Evolutionary conservation across 768 basidiomycete genomes (phyloP).

Genomic region (Glaciozyma martinii): DNA sequence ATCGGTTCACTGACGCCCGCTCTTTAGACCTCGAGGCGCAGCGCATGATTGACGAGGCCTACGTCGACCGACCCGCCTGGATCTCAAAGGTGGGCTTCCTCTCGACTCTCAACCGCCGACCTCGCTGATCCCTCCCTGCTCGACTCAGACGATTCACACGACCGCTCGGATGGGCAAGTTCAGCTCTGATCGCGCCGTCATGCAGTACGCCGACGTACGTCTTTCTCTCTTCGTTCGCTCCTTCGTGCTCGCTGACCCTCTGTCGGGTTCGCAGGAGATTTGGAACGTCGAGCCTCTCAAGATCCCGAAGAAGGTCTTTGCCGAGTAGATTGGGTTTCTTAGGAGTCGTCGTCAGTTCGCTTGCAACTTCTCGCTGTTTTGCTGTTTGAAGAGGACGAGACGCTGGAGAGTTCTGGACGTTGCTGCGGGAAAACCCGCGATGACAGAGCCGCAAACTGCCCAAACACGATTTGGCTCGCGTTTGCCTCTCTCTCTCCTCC

Average conservation of each 20-base stretch:
- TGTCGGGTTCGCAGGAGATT: conserved; percentile 13
- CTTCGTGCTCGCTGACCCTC: neutral
- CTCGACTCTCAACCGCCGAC: conserved; percentile 43
- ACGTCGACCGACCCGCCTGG: conserved; percentile 76
- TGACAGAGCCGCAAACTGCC: too few relatives aligned
- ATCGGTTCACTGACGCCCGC: neutral
- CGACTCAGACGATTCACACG: conserved; percentile 33
- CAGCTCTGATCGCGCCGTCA: conserved; percentile 86
- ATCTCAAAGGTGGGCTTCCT: conserved; percentile 76
- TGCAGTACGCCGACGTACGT: conserved; percentile 68
- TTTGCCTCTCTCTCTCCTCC: too few relatives aligned
- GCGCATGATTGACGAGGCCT: conserved; percentile 78
- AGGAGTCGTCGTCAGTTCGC: too few relatives aligned
- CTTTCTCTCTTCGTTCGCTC: neutral
- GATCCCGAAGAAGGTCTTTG: conserved; percentile 11
- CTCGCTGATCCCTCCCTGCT: neutral
- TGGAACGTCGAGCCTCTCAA: conserved; percentile 33
- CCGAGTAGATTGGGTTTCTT: too few relatives aligned
- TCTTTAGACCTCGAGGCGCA: conserved; percentile 66
- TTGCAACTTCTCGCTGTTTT: too few relatives aligned
- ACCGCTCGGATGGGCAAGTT: conserved; percentile 81
- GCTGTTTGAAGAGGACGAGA: too few relatives aligned
- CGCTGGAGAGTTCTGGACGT: too few relatives aligned
- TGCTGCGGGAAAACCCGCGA: too few relatives aligned
- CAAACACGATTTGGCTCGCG: too few relatives aligned